These are phyloP conservation scores for Vigna reflexopilosa DNA, from an alignment of 306 rosid species.

Conservation along the genomic window DNA sequence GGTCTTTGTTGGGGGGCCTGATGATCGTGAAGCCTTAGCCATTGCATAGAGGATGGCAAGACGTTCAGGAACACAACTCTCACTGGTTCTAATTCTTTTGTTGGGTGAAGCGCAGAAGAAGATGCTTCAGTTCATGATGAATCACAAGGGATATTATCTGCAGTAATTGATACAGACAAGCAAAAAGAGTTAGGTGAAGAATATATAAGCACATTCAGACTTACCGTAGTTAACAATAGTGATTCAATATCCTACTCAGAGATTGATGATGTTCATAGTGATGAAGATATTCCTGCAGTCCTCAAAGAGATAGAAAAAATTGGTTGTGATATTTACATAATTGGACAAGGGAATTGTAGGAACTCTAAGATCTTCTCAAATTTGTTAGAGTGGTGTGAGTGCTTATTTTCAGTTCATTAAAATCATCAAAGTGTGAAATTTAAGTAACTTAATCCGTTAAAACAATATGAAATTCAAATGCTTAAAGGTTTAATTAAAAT, in stretches of 20 bases:
- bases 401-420: background rate
- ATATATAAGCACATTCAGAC: conserved; percentile 46
- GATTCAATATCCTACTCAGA: conserved; percentile 49
- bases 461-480: too few relatives aligned
- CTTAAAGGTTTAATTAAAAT: too few relatives aligned
- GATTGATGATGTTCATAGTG: conserved; percentile 39
- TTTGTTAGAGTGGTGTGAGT: conserved; percentile 59
- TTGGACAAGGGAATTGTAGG: conserved; percentile 56
- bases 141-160: conserved; percentile 29
- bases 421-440: too few relatives aligned
- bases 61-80: too few relatives aligned
- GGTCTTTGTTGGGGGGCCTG: too few relatives aligned
- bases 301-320: conserved; percentile 43
- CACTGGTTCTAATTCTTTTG: too few relatives aligned
- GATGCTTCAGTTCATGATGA: background rate
- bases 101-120: too few relatives aligned
- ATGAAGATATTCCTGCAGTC: conserved; percentile 43
- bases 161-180: conserved; percentile 19
- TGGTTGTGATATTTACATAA: conserved; percentile 52
- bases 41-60: too few relatives aligned
- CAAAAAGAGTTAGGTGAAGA: conserved; percentile 53
- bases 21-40: too few relatives aligned
- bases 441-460: too few relatives aligned
- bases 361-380: conserved; percentile 22
- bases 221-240: conserved; percentile 27